Evolutionary conservation across 148 eudicot species (phyloP).

Genomic region (Suaeda aralocaspica): DNA sequence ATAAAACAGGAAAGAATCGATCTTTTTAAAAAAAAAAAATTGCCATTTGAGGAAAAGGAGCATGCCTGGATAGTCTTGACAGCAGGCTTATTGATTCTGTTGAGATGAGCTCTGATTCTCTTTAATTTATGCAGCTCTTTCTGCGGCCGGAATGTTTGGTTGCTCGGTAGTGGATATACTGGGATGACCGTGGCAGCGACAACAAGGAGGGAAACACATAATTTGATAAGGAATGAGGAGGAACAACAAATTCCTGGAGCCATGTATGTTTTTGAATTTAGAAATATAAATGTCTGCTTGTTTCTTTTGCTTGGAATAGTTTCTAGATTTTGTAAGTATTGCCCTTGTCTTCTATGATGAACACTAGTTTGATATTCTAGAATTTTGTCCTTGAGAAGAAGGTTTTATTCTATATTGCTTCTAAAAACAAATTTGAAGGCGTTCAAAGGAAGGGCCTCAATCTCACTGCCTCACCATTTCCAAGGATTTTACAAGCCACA

Average conservation of each 20-base stretch:
- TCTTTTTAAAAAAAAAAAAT: not conserved
- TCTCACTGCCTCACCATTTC: constrained; percentile 31
- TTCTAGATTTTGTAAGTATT: constrained; percentile 37
- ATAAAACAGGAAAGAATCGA: not conserved
- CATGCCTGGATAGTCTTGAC: constrained; percentile 81
- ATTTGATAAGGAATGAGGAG: constrained; percentile 40
- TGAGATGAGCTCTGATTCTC: constrained; percentile 57
- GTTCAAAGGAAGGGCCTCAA: constrained; percentile 26
- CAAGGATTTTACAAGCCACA: constrained; percentile 22
- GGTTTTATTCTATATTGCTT: constrained; percentile 12
- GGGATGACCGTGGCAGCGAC: constrained; percentile 31
- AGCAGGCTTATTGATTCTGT: constrained; percentile 78
- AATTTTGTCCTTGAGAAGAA: constrained; percentile 52
- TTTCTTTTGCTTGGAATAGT: constrained; percentile 24
- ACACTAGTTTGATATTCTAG: constrained; percentile 41
- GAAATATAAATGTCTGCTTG: constrained; percentile 28
- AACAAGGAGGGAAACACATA: constrained; percentile 45
- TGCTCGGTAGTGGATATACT: constrained; percentile 32
- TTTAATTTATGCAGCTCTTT: constrained; percentile 52
- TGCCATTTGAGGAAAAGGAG: constrained; percentile 2
- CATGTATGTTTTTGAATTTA: constrained; percentile 26
- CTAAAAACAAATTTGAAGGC: constrained; percentile 17
- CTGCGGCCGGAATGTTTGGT: constrained; percentile 57
- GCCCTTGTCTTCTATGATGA: constrained; percentile 41
- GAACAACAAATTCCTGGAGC: constrained; percentile 35